Evolutionary conservation across 768 basidiomycete species (phyloP).

Genomic region (Auriculariales sp.): DNA sequence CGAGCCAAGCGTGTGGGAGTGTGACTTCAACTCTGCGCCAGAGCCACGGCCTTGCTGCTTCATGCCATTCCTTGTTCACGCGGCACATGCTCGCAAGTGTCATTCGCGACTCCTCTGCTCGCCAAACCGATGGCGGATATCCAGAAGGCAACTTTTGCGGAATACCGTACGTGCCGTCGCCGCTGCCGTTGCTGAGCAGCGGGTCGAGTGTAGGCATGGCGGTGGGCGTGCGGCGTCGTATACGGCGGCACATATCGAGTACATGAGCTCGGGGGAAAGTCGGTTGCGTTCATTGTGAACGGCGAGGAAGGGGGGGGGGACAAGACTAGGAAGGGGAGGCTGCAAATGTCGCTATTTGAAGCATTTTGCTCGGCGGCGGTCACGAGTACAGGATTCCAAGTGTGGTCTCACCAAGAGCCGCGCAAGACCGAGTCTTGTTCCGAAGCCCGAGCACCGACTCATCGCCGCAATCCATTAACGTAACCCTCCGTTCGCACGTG

Average conservation of each 20-base stretch:
- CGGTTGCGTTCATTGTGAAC: constrained; percentile 8
- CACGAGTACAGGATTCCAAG: no score
- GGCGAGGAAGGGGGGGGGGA: constrained; percentile 1
- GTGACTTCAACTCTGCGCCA: constrained; percentile 77
- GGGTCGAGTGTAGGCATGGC: constrained; percentile 54
- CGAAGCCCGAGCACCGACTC: no score
- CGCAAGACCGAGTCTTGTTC: no score
- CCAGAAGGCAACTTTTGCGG: constrained; percentile 58
- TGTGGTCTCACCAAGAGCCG: no score
- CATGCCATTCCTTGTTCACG: constrained; percentile 64
- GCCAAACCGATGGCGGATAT: constrained; percentile 54
- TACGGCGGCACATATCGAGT: constrained; percentile 57
- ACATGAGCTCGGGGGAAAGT: constrained; percentile 64
- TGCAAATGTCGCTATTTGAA: no score
- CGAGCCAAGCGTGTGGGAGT: constrained; percentile 72
- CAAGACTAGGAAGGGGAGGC: no score
- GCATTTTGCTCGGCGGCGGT: no score
- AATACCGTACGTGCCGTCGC: constrained; percentile 27
- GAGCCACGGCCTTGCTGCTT: constrained; percentile 77
- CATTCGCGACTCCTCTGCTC: constrained; percentile 47
- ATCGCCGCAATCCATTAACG: no score
- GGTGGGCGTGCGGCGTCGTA: constrained; percentile 50
- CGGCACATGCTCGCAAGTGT: constrained; percentile 61
- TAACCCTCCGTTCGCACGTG: no score
- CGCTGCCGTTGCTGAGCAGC: constrained; percentile 32